A percentile compares a stretch with the other conserved stretches of the same genome.
Conservation (phyloP, 805 yeast species). For the Candida coquimbonensis region DNA sequence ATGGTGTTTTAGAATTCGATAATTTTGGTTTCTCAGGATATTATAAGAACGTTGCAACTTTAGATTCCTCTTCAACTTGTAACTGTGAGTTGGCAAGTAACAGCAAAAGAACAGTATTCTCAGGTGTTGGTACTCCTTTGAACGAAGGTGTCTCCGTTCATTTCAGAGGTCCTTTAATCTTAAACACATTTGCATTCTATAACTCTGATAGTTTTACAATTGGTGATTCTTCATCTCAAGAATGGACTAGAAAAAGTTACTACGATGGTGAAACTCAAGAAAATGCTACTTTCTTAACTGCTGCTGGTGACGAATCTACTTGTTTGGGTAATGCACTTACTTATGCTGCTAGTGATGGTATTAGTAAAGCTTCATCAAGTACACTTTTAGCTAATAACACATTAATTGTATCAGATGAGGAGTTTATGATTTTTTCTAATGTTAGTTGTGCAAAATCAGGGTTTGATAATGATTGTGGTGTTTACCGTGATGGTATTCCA, state of each 20-base stretch:
- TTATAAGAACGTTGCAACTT: conserved; percentile 38
- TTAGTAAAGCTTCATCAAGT: conserved; percentile 31
- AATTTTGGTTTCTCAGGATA: conserved; percentile 52
- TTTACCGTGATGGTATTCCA: conserved; percentile 65
- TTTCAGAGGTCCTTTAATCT: conserved; percentile 66
- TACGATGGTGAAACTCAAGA: conserved; percentile 50
- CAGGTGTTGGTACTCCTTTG: conserved; percentile 60
- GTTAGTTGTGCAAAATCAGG: conserved; percentile 51
- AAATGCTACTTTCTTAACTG: conserved; percentile 62
- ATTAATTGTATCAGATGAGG: conserved; percentile 49
- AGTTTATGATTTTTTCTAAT: conserved; percentile 54
- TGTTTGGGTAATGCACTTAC: conserved; percentile 67
- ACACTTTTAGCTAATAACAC: conserved; percentile 35
- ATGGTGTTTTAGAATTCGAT: conserved; percentile 38
- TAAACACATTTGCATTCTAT: conserved; percentile 57
- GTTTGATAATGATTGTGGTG: conserved; percentile 58
- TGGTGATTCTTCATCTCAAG: conserved; percentile 30
- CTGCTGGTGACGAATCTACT: conserved; percentile 50
- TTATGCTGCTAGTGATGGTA: conserved; percentile 55
- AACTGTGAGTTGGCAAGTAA: conserved; percentile 41
- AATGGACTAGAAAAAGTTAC: conserved; percentile 56
- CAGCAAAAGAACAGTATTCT: conserved; percentile 32
- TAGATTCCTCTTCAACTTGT: conserved; percentile 35
- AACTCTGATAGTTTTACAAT: conserved; percentile 34
- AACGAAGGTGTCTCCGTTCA: conserved; percentile 68